phyloP scores from a whole-genome alignment of 164 flowering plant genomes.

The Chimonanthus salicifolius region DNA sequence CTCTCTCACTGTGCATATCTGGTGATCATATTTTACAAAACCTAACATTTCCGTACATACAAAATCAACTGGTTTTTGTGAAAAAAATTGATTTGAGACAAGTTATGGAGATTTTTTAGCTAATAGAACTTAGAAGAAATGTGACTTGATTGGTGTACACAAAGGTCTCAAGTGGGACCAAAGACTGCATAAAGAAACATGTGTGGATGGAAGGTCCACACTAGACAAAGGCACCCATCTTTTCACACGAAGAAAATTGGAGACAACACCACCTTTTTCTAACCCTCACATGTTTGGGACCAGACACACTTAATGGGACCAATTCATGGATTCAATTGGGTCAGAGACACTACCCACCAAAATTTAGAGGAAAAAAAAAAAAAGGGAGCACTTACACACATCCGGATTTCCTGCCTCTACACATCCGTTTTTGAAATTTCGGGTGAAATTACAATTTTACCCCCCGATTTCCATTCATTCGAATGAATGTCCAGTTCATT shows the following conservation, averaged over 20 bases:
- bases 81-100: neutral
- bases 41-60: neutral
- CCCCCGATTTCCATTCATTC: too few species aligned
- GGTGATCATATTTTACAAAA: neutral
- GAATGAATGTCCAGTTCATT: too few species aligned
- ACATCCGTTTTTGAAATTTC: too few species aligned
- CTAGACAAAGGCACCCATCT: slow-evolving; percentile 1
- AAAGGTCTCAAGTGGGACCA: slow-evolving; percentile 3
- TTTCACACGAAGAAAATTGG: neutral
- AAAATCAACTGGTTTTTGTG: neutral
- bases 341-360: neutral
- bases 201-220: neutral
- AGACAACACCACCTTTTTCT: neutral
- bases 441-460: too few species aligned
- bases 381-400: too few species aligned
- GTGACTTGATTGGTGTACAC: slow-evolving; percentile 5
- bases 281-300: neutral
- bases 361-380: neutral
- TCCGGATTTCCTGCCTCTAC: too few species aligned
- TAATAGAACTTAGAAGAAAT: neutral
- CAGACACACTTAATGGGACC: neutral
- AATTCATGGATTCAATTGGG: neutral
- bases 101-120: neutral
- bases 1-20: too few species aligned
- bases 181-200: slow-evolving; percentile 4